Evolutionary conservation across 2,329 filamentous ascomycete species (phyloP).

Genomic region (Amesomyces nigricolor): DNA sequence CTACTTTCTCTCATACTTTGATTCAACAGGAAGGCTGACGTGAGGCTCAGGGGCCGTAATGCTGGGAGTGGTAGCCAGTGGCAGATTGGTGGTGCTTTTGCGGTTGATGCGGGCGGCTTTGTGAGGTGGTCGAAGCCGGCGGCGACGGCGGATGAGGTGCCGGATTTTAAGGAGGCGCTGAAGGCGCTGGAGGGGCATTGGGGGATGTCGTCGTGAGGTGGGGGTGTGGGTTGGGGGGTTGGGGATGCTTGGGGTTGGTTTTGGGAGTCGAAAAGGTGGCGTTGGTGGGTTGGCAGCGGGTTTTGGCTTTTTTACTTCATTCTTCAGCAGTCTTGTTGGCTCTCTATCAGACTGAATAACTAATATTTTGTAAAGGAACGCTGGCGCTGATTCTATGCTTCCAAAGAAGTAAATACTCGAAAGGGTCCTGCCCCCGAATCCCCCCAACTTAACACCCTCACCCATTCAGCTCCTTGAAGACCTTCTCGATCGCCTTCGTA

Average conservation of each 20-base stretch:
- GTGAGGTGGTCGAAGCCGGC: conserved; percentile 49
- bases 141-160: conserved; percentile 33
- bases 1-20: too few relatives aligned
- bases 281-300: too few relatives aligned
- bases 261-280: background rate
- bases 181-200: conserved; percentile 1
- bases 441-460: background rate
- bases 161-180: conserved; percentile 14
- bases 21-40: background rate
- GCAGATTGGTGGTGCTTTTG: conserved; percentile 64
- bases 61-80: conserved; percentile 59
- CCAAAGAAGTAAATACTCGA: background rate
- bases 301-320: background rate
- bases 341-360: background rate
- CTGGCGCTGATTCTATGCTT: background rate
- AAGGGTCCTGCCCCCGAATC: background rate
- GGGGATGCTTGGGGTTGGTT: background rate
- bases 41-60: conserved; percentile 1
- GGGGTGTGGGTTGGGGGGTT: background rate
- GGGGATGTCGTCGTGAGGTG: background rate
- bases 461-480: background rate
- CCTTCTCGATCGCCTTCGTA: conserved; percentile 15
- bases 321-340: background rate
- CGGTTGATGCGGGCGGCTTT: conserved; percentile 46
- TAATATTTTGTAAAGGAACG: too few relatives aligned